These are phyloP conservation scores for Geopyxis carbonaria DNA, from an alignment of 495 filamentous ascomycete species.

Conservation along the genomic window DNA sequence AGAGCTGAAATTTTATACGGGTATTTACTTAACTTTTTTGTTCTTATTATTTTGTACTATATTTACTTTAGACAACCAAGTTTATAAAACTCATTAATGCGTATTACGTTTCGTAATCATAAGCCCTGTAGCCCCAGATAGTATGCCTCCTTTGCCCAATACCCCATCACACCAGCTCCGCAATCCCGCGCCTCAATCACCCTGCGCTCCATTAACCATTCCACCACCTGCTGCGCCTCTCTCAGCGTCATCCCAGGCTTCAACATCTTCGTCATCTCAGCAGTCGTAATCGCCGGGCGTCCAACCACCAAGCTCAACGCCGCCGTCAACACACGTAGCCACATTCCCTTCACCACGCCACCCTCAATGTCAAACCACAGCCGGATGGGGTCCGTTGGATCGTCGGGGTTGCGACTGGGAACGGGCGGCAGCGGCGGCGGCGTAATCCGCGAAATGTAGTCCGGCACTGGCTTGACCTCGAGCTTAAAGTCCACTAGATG, in stretches of 20 bases:
- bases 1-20: too few relatives aligned
- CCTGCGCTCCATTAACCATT: constrained; percentile 12
- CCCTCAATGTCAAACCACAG: constrained; percentile 23
- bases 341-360: constrained; percentile 22
- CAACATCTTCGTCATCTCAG: constrained; percentile 18
- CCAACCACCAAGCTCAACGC: constrained; percentile 15
- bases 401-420: constrained; percentile 12
- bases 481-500: constrained; percentile 23
- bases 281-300: constrained; percentile 19
- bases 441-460: constrained; percentile 10
- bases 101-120: too few relatives aligned
- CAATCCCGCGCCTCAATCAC: constrained; percentile 6
- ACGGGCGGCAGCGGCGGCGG: constrained; percentile 13
- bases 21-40: too few relatives aligned
- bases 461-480: constrained; percentile 12
- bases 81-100: too few relatives aligned
- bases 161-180: background rate
- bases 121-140: too few relatives aligned
- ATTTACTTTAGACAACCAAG: too few relatives aligned
- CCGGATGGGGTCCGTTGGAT: constrained; percentile 18
- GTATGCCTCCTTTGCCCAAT: constrained; percentile 2
- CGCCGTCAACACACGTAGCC: constrained; percentile 21
- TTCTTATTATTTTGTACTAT: too few relatives aligned
- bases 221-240: constrained; percentile 13
- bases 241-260: constrained; percentile 17